Evolutionary conservation across 176 grass and related monocot genomes (phyloP).

Genomic region (Themeda triandra): DNA sequence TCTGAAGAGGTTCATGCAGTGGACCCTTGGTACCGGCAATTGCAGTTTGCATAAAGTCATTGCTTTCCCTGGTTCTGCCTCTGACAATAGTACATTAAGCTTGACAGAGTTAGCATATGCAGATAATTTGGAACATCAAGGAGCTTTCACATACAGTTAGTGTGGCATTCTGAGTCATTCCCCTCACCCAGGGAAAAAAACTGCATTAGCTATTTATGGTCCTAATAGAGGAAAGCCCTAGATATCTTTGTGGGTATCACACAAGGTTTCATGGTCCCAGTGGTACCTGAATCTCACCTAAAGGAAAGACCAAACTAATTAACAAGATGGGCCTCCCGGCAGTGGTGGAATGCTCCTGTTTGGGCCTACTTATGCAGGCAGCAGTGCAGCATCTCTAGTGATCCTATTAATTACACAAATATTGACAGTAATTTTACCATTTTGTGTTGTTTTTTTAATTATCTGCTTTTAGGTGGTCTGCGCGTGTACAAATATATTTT

Average conservation of each 20-base stretch:
- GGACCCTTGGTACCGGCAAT: neutral
- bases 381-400: too few species aligned
- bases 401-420: too few species aligned
- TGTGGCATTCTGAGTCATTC: neutral
- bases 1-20: neutral
- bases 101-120: neutral
- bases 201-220: neutral
- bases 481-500: constrained; percentile 16
- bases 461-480: constrained; percentile 7
- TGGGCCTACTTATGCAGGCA: too few species aligned
- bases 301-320: neutral
- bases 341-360: too few species aligned
- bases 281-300: neutral
- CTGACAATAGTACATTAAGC: neutral
- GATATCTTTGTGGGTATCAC: neutral
- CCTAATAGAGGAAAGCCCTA: neutral
- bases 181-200: neutral
- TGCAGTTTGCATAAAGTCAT: neutral
- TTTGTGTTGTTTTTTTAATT: constrained; percentile 7
- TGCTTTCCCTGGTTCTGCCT: neutral
- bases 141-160: constrained; percentile 8
- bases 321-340: neutral
- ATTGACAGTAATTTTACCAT: neutral
- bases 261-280: neutral
- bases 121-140: neutral